Evolutionary conservation across 2,329 filamentous ascomycete species (phyloP).

Genomic region (Neofusicoccum ribis): DNA sequence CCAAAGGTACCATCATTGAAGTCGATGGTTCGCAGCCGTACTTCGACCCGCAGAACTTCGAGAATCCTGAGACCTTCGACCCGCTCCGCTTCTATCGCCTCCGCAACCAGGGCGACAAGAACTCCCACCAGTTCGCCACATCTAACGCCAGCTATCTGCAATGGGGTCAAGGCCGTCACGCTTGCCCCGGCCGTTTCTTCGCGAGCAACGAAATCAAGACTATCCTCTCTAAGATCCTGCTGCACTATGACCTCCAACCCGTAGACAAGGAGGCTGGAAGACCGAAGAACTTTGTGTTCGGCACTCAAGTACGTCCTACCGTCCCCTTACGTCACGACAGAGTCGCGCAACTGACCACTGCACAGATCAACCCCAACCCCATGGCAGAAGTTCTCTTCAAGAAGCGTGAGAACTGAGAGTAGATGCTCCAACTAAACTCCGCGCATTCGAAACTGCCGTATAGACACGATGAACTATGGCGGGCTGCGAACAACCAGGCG

Average conservation of each 20-base stretch:
- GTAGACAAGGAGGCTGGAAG: slow-evolving; percentile 4
- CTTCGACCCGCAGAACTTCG: slow-evolving; percentile 20
- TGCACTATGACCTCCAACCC: slow-evolving; percentile 32
- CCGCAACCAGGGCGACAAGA: slow-evolving; percentile 14
- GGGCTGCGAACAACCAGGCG: no score
- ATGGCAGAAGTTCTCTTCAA: not conserved
- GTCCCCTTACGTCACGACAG: not conserved
- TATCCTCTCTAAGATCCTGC: slow-evolving; percentile 30
- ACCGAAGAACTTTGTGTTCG: slow-evolving; percentile 16
- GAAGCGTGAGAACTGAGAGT: not conserved
- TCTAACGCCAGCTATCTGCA: slow-evolving; percentile 27
- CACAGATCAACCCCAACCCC: slow-evolving; percentile 2
- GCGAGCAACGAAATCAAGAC: slow-evolving; percentile 37
- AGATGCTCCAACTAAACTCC: no score
- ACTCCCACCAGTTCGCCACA: slow-evolving; percentile 31
- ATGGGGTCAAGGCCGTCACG: slow-evolving; percentile 35
- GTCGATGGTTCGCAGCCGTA: slow-evolving; percentile 21
- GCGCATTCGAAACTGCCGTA: no score
- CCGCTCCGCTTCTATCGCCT: slow-evolving; percentile 21
- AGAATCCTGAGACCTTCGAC: slow-evolving; percentile 22
- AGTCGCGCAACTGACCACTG: not conserved
- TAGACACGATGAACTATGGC: no score
- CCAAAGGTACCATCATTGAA: slow-evolving; percentile 22
- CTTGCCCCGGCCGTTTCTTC: slow-evolving; percentile 37
- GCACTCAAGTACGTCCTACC: not conserved